A percentile compares a stretch with the other conserved stretches of the same genome.
These are phyloP conservation scores for Dactylellina sp. DNA, from an alignment of 2,329 filamentous ascomycete species.

Conservation along the genomic window DNA sequence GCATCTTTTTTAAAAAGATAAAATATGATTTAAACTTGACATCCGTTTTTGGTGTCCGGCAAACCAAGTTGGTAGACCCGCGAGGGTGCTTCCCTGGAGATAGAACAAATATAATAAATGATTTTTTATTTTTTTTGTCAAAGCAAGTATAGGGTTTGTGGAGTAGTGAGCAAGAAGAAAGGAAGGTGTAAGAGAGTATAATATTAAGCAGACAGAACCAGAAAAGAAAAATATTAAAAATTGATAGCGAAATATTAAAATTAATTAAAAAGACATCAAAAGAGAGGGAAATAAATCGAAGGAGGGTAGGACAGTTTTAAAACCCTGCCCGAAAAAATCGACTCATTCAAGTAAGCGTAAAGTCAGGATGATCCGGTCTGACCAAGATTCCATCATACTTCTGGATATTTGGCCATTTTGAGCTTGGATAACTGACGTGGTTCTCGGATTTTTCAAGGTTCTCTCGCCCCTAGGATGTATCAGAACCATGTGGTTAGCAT, in stretches of 20 bases:
- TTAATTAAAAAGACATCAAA: too few relatives aligned
- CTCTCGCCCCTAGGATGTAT: constrained; percentile 6
- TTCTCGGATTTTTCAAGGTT: constrained; percentile 13
- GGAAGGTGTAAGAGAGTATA: too few relatives aligned
- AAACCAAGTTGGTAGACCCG: too few relatives aligned
- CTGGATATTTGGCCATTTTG: constrained; percentile 32
- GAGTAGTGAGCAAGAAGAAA: too few relatives aligned
- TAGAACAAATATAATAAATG: too few relatives aligned
- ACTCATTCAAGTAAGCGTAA: not conserved
- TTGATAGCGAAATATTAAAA: too few relatives aligned
- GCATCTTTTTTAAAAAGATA: not conserved
- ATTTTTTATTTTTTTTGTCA: too few relatives aligned
- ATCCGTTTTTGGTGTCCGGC: too few relatives aligned
- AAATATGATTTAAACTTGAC: not conserved
- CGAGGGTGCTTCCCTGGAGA: not conserved
- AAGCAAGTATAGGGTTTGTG: too few relatives aligned
- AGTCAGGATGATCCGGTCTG: not conserved
- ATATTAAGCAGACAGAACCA: too few relatives aligned
- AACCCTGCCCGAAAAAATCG: not conserved
- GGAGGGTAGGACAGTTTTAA: not conserved
- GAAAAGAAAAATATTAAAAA: too few relatives aligned
- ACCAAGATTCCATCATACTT: constrained; percentile 10
- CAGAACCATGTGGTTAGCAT: constrained; percentile 2
- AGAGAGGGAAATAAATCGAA: too few relatives aligned
- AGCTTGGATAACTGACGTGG: constrained; percentile 9